Percentiles rank a stretch among this genome's conserved stretches.
Conservation (phyloP, 2,329 filamentous ascomycete genomes). For the Gliomastix tumulicola region DNA sequence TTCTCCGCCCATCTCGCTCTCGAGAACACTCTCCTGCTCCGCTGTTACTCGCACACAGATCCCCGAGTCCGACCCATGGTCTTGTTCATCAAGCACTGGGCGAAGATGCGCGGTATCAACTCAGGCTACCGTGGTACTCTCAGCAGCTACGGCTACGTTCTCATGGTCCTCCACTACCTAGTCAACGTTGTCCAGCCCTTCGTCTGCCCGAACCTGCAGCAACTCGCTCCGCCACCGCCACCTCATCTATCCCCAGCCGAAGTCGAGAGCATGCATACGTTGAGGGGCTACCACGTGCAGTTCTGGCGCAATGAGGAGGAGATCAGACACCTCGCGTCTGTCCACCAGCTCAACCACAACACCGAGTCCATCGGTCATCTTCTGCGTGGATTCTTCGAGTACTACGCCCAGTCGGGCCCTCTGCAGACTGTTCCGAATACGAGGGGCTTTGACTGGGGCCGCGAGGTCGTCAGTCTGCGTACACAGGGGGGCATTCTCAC, state of each 20-base stretch:
- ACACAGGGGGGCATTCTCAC: slow-evolving; percentile 61
- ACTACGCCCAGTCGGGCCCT: slow-evolving; percentile 61
- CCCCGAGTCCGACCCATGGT: slow-evolving; percentile 70
- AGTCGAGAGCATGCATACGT: slow-evolving; percentile 20
- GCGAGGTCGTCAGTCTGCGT: slow-evolving; percentile 72
- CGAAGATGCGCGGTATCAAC: slow-evolving; percentile 79
- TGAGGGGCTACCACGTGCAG: slow-evolving; percentile 62
- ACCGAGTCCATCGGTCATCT: slow-evolving; percentile 62
- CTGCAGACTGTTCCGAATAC: slow-evolving; percentile 35
- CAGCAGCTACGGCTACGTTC: slow-evolving; percentile 83
- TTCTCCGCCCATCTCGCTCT: slow-evolving; percentile 79
- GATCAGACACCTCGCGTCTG: slow-evolving; percentile 53
- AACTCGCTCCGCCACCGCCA: slow-evolving; percentile 37
- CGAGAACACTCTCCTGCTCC: slow-evolving; percentile 75
- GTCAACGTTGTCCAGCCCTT: slow-evolving; percentile 76
- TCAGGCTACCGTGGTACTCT: slow-evolving; percentile 79
- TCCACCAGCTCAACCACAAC: slow-evolving; percentile 60
- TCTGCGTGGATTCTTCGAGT: slow-evolving; percentile 80
- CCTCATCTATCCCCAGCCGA: slow-evolving; percentile 15
- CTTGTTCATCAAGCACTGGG: slow-evolving; percentile 87
- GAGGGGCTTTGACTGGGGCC: slow-evolving; percentile 71
- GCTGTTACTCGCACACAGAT: slow-evolving; percentile 78
- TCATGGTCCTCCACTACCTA: slow-evolving; percentile 89
- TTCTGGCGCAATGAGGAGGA: slow-evolving; percentile 74
- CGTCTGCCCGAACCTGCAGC: slow-evolving; percentile 78